These are phyloP conservation scores for Neodidymelliopsis sp. DNA, from an alignment of 2,329 filamentous ascomycete species.

Conservation along the genomic window DNA sequence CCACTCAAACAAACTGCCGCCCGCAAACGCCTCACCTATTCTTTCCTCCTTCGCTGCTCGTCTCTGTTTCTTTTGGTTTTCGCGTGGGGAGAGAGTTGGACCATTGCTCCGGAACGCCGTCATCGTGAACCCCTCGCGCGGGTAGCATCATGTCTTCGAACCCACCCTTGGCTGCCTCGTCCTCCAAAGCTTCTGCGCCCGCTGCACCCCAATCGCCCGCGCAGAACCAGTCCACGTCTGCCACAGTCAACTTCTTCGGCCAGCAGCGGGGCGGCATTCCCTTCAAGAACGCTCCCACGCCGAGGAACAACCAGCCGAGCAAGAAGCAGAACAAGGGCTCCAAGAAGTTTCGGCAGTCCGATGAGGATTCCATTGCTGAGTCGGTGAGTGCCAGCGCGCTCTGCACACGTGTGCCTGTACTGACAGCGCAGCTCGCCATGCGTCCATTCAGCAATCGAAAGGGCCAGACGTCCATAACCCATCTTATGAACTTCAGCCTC, in stretches of 20 bases:
- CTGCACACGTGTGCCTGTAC: background rate
- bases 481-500: conserved; percentile 89
- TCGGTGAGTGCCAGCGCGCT: conserved; percentile 60
- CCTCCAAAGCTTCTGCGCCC: conserved; percentile 51
- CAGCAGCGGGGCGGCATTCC: conserved; percentile 53
- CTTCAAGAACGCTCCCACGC: conserved; percentile 53
- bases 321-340: conserved; percentile 87
- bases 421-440: conserved; percentile 63
- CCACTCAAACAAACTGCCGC: conserved; percentile 13
- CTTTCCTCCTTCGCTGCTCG: conserved; percentile 7
- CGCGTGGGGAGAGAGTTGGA: background rate
- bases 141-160: conserved; percentile 54
- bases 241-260: conserved; percentile 53
- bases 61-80: conserved; percentile 10
- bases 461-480: conserved; percentile 95
- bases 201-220: conserved; percentile 53
- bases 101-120: conserved; percentile 18
- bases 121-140: conserved; percentile 38
- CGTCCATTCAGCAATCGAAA: conserved; percentile 73
- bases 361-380: conserved; percentile 90
- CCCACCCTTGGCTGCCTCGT: conserved; percentile 49
- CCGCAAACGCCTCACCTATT: background rate
- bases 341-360: conserved; percentile 73
- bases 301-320: conserved; percentile 77
- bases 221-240: conserved; percentile 53